Evolutionary conservation across 1,284 basidiomycete genomes (phyloP).

Genomic region (Puccinia triticina): DNA sequence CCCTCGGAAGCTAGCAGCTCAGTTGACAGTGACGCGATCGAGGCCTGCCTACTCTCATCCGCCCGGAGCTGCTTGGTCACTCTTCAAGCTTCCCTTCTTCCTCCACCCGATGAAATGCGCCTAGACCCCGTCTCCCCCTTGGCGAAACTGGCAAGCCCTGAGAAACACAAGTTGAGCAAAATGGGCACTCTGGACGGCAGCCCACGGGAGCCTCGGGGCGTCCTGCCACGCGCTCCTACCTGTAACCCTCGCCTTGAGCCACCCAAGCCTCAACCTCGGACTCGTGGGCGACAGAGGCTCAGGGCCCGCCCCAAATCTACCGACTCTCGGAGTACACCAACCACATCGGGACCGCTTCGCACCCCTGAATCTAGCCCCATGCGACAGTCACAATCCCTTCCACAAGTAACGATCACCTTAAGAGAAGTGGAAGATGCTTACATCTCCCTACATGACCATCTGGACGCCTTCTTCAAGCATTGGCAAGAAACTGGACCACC

Average conservation of each 20-base stretch:
- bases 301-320: neutral
- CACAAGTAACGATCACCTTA: constrained; percentile 34
- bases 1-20: neutral
- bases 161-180: constrained; percentile 39
- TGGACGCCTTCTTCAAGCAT: constrained; percentile 2
- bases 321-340: neutral
- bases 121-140: constrained; percentile 48
- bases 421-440: constrained; percentile 50
- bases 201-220: constrained; percentile 41
- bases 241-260: constrained; percentile 18
- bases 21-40: neutral
- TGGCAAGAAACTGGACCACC: constrained; percentile 24
- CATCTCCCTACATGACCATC: constrained; percentile 39
- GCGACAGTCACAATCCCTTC: constrained; percentile 6
- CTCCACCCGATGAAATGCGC: constrained; percentile 44
- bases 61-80: constrained; percentile 17
- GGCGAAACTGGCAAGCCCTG: constrained; percentile 36
- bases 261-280: neutral
- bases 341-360: constrained; percentile 10
- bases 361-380: constrained; percentile 44
- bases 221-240: constrained; percentile 36
- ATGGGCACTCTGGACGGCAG: constrained; percentile 38
- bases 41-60: constrained; percentile 29
- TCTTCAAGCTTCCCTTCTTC: constrained; percentile 44
- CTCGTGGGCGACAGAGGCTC: constrained; percentile 7